phyloP scores from a whole-genome alignment of 2,329 filamentous ascomycete species.

The Sclerotinia subarctica region DNA sequence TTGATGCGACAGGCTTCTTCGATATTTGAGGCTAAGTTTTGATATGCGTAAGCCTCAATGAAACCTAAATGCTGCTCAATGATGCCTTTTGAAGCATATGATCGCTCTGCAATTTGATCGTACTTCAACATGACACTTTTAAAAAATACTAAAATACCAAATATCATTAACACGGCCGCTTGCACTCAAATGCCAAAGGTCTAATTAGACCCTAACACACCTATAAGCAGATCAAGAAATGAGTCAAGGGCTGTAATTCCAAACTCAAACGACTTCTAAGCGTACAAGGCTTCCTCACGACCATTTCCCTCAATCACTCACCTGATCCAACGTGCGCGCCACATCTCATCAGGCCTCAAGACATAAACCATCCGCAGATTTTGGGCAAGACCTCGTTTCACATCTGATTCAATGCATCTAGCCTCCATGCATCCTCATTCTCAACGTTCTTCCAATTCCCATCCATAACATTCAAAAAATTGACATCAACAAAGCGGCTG shows the following conservation, averaged over 20 bases:
- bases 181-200: too few species aligned
- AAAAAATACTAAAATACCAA: background rate
- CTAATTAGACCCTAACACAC: background rate
- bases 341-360: background rate
- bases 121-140: background rate
- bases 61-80: background rate
- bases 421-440: background rate
- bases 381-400: background rate
- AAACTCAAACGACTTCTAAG: too few species aligned
- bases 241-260: too few species aligned
- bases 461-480: background rate
- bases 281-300: too few species aligned
- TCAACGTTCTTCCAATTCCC: background rate
- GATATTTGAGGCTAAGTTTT: background rate
- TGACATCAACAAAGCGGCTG: background rate
- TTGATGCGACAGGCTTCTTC: background rate
- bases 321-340: constrained; percentile 1
- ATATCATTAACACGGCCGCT: too few species aligned
- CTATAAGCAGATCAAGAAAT: too few species aligned
- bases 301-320: background rate
- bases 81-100: background rate
- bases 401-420: background rate
- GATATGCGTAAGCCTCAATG: background rate
- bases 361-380: background rate
- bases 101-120: background rate